Evolutionary conservation across 257 asterid species (phyloP), one percentile per base, ranked within the genome.

Genomic region (Fraxinus anomala): DNA sequence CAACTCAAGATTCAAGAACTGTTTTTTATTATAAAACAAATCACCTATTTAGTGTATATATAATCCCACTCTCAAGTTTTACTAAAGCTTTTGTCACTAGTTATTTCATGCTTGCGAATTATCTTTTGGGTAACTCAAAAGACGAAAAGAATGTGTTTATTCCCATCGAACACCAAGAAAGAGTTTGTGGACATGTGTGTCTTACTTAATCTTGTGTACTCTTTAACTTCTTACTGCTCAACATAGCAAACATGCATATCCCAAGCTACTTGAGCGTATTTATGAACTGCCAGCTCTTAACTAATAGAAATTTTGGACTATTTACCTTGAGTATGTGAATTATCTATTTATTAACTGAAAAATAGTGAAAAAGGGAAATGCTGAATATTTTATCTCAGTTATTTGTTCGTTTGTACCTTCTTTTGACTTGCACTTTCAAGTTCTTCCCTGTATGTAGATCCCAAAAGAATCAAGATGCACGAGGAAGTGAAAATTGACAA

Each of bases 401-500:
- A 7, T 37, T 37, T 7, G 36, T 1, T 37, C 70, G 77, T 74
- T 78, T 81, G 75, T 61, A 37, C 26, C 79, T 79, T 72, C 33
- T 42, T 14, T 28, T 47, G 16, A 47, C 17, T 17, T 24, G 70
- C 69, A 40, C 74, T 63, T 44, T 33, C 74, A 74, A 80, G 12
- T 26, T 30, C 73, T 40, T 66, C 36, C 79, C 76, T 77, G 68
- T 8, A 23, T 11, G 1, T 63, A 2, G 34, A n/a, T 77, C 73
- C 31, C 65, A 78, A 77, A 70, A 65, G 37, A 71, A 17, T 10
- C 8, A 75, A 77, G 76, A 49, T 39, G 70, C 75, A 73, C 42
- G 30, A 34, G 61, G 36, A 21, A 23, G 36, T 73, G 76, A 73
- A 73, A 47, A 28, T 73, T 76, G 79, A 68, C 72, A 73, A 80